A percentile compares a stretch with the other conserved stretches of the same genome.
These are phyloP conservation scores for Agmasoma carcini DNA, from an alignment of 371 early-diverging fungal species.

Conservation along the genomic window DNA sequence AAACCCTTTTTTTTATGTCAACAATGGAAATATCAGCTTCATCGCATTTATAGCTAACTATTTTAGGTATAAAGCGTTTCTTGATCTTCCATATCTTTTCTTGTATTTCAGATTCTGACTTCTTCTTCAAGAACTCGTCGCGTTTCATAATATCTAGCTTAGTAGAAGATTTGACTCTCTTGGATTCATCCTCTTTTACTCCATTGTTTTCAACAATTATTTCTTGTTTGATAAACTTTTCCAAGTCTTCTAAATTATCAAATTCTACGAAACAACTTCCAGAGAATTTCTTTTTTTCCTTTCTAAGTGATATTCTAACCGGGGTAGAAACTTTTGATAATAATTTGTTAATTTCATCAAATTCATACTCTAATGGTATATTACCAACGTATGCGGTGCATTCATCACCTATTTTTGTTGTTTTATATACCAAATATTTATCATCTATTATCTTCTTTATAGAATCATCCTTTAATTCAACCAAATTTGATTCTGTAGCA, in stretches of 20 bases:
- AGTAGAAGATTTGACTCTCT: conserved; percentile 11
- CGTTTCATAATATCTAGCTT: conserved; percentile 13
- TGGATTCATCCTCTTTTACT: conserved; percentile 6
- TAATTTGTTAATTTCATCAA: conserved; percentile 45
- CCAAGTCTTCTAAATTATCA: conserved; percentile 33
- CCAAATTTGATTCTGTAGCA: conserved; percentile 24
- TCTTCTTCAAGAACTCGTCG: conserved; percentile 24
- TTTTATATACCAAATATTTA: conserved; percentile 37
- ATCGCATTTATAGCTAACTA: conserved; percentile 31
- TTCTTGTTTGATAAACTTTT: conserved; percentile 15
- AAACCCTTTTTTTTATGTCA: conserved; percentile 32
- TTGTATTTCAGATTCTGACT: conserved; percentile 26
- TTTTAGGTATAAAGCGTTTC: conserved; percentile 35
- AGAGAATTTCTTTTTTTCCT: conserved; percentile 43
- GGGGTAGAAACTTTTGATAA: conserved; percentile 21
- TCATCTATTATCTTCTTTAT: conserved; percentile 44
- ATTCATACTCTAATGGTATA: conserved; percentile 25
- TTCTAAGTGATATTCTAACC: conserved; percentile 41
- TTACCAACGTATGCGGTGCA: conserved; percentile 30
- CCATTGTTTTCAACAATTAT: conserved; percentile 13
- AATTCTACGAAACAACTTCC: conserved; percentile 50
- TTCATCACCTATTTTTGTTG: conserved; percentile 14
- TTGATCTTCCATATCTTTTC: conserved; percentile 25
- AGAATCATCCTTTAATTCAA: conserved; percentile 32
- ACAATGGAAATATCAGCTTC: conserved; percentile 22